These are phyloP conservation scores for Pouteria campechiana DNA, from an alignment of 179 eudicot genomes.

Conservation along the genomic window DNA sequence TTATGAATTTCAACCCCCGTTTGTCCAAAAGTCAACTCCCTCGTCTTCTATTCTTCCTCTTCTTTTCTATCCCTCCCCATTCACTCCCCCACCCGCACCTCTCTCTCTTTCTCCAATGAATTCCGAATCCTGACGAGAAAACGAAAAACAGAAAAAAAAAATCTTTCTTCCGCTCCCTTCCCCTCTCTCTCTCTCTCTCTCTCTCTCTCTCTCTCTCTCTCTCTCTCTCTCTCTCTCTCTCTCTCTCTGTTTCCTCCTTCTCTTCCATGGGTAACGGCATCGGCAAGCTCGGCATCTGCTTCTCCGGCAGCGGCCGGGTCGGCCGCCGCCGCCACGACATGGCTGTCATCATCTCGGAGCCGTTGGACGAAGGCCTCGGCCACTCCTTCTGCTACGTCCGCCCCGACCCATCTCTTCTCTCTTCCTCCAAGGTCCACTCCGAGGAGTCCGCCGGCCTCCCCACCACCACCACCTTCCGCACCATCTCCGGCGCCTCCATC, in stretches of 20 bases:
- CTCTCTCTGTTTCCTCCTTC: neutral
- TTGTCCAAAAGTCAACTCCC: too few species aligned
- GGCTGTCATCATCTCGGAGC: constrained; percentile 22
- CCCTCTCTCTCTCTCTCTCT: neutral
- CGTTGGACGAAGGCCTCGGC: constrained; percentile 59
- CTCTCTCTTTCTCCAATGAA: neutral
- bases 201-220: neutral
- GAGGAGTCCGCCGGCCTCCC: neutral
- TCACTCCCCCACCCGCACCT: constrained; percentile 1
- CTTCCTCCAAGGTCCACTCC: constrained; percentile 1
- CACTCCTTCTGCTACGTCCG: constrained; percentile 83
- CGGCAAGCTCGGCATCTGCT: constrained; percentile 47
- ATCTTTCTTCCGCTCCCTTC: too few species aligned
- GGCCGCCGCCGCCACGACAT: constrained; percentile 50
- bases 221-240: neutral
- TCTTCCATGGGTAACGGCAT: constrained; percentile 64
- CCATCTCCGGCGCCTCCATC: constrained; percentile 83
- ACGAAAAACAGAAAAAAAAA: too few species aligned
- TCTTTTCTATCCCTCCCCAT: neutral
- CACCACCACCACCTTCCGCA: constrained; percentile 20
- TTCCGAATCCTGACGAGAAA: too few species aligned
- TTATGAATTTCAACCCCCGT: too few species aligned
- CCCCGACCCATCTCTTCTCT: constrained; percentile 17
- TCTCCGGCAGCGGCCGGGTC: constrained; percentile 45
- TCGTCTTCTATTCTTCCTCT: too few species aligned